Evolutionary conservation across 2,329 filamentous ascomycete genomes (phyloP), one percentile per base, ranked within the genome.

Genomic region (Metarhizium anisopliae): DNA sequence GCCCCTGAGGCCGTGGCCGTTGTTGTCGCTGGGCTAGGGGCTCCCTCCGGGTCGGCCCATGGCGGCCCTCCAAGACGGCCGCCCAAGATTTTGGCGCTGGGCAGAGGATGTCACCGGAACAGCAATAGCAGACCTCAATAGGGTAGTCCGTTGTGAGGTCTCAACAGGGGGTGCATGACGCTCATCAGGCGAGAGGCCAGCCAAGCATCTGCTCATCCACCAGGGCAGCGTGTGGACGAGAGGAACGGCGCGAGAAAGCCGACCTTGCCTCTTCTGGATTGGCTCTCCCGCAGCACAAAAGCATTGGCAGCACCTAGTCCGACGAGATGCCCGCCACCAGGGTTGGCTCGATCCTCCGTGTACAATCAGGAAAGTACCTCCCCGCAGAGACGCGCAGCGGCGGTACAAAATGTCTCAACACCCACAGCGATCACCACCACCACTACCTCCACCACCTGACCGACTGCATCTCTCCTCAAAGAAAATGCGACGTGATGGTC

Each of bases 91-190:
- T 49, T 49, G 45, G 45, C 45, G 45, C 45, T 6, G 45, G 25
- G 52, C 36, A 52, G 36, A 54, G 53, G 51, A 43, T 51, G 59
- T 63, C 59, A 63, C 61, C 55, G 58, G 61, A 60, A 58, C 59
- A 59, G 35, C 30, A 47, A 50, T 35, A 47, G 47, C 42, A 50
- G 52, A 54, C 56, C 51, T 54, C 57, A 14, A 62, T 60, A 61
- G 60, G 58, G 52, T 47, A 52, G 47, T 13, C 11, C 10, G 38
- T 16, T 11, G 50, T 51, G 25, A 38, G 6, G 25, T 47, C 40
- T 25, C 25, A 53, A 25, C 20, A 16, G 14, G 54, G 16, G 51
- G 49, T 32, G 10, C 56, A 56, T 58, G 54, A 59, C 59, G 47
- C 36, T 51, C 51, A 49, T 49, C 45, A 49, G 45, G 45, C 45